Evolutionary conservation across 1,284 basidiomycete genomes (phyloP), one percentile per base, ranked within the genome.

Genomic region (Abortiporus biennis): DNA sequence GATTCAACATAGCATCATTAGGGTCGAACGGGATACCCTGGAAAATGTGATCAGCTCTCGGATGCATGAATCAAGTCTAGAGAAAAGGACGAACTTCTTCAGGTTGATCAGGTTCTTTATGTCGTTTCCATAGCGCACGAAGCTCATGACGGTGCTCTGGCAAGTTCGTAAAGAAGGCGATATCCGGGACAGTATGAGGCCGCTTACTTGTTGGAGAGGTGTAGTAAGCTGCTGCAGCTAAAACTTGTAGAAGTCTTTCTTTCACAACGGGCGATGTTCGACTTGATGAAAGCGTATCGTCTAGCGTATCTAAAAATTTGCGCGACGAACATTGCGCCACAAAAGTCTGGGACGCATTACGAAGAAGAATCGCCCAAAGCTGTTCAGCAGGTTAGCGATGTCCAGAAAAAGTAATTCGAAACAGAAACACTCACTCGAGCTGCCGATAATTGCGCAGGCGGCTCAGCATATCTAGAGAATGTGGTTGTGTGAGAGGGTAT

Each of bases 361-460:
- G 76, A 15, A 89, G 68, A 79, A 90, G 85, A 48, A 90, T 80
- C 2, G 84, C 86, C 86, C 85, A 89, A n/a, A 90, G 57, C 85
- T 87, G 45, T 33, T 36, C 19, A 6, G 17, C 6, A 24, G 48
- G 32, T 34, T n/a, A 40, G 22, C 9, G 8, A n/a, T 6, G 34
- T 20, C 27, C 24, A 40, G 37, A 29, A 30, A 13, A 38, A 31
- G 13, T 37, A 9, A 36, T n/a, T 29, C 24, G 11, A 11, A 8
- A 33, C 20, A 32, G 17, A 2, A 34, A 23, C 16, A 64, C 78
- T 35, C 54, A 84, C 83, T 47, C 80, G 65, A 19, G 82, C 81
- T 31, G 84, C 84, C 15, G 83, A 78, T 8, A 87, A 63, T 58
- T 86, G 84, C 12, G 78, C 76, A 21, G 77, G 58, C 3, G 84